A percentile compares a stretch with the other conserved stretches of the same genome.
Conservation (phyloP, 2,329 filamentous ascomycete genomes). For the Thermoascus crustaceus region DNA sequence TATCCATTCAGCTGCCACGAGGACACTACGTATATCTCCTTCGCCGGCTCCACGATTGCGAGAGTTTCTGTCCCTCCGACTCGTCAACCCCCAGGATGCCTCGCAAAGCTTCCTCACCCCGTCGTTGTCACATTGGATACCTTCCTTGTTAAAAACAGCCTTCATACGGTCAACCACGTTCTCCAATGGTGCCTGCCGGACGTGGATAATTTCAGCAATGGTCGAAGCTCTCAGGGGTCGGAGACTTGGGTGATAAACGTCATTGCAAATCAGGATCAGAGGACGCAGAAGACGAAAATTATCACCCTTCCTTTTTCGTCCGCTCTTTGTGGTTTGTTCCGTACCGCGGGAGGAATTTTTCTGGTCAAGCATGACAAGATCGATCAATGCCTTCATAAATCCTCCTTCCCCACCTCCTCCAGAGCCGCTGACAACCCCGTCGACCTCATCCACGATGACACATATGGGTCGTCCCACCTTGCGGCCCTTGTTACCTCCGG, state of each 20-base stretch:
- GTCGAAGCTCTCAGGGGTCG: conserved; percentile 76
- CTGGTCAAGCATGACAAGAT: conserved; percentile 78
- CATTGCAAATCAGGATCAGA: conserved; percentile 91
- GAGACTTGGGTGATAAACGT: conserved; percentile 86
- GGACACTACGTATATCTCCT: conserved; percentile 54
- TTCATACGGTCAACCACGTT: conserved; percentile 77
- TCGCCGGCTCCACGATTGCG: conserved; percentile 39
- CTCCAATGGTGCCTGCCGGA: conserved; percentile 80
- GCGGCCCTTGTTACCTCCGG: conserved; percentile 44
- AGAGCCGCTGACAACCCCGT: conserved; percentile 79
- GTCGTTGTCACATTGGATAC: conserved; percentile 79
- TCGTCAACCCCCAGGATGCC: conserved; percentile 56
- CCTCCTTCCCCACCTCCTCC: conserved; percentile 76
- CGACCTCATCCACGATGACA: conserved; percentile 92
- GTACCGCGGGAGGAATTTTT: conserved; percentile 53
- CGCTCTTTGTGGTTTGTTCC: conserved; percentile 16
- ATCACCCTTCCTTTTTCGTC: conserved; percentile 61
- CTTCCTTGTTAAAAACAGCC: conserved; percentile 78
- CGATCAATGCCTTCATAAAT: conserved; percentile 90
- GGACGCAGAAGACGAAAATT: conserved; percentile 79
- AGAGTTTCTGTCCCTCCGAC: conserved; percentile 44
- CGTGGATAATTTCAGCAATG: conserved; percentile 82
- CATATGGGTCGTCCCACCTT: conserved; percentile 82
- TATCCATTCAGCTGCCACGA: conserved; percentile 59
- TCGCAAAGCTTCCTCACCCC: conserved; percentile 68